Percentiles rank a stretch among this genome's conserved stretches.
Conservation (phyloP, 257 asterid species). For the Rehmannia glutinosa region DNA sequence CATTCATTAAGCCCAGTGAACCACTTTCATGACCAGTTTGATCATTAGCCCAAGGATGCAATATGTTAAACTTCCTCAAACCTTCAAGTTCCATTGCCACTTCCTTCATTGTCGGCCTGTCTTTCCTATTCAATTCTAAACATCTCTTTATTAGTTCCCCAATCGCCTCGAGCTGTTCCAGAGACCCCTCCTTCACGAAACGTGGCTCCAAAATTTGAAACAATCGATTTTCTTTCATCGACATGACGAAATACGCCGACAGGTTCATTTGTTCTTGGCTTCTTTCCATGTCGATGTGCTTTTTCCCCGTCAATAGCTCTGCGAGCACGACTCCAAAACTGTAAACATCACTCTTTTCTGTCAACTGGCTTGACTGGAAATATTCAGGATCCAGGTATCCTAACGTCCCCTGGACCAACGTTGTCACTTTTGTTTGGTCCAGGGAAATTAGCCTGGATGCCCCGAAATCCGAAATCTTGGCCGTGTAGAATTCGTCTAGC, state of each 20-base stretch:
- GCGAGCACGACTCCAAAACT: conserved; percentile 76
- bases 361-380: conserved; percentile 55
- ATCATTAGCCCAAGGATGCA: conserved; percentile 47
- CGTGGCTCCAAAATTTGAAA: conserved; percentile 55
- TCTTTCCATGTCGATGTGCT: conserved; percentile 46
- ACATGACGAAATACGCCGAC: conserved; percentile 35
- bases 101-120: conserved; percentile 81
- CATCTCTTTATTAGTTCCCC: conserved; percentile 57
- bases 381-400: conserved; percentile 85
- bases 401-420: conserved; percentile 71
- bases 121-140: conserved; percentile 37
- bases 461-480: conserved; percentile 78
- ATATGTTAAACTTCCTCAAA: conserved; percentile 40
- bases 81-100: conserved; percentile 69
- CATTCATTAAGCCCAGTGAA: conserved; percentile 25
- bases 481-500: conserved; percentile 46
- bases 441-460: conserved; percentile 58
- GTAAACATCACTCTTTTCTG: conserved; percentile 76
- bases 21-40: conserved; percentile 9
- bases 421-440: conserved; percentile 66
- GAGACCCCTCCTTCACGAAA: conserved; percentile 52
- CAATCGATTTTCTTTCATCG: conserved; percentile 41
- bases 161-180: conserved; percentile 47
- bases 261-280: conserved; percentile 44
- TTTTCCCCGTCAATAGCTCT: conserved; percentile 63